Evolutionary conservation across 2,329 filamentous ascomycete species (phyloP).

Genomic region (Pyrenochaeta sp.): DNA sequence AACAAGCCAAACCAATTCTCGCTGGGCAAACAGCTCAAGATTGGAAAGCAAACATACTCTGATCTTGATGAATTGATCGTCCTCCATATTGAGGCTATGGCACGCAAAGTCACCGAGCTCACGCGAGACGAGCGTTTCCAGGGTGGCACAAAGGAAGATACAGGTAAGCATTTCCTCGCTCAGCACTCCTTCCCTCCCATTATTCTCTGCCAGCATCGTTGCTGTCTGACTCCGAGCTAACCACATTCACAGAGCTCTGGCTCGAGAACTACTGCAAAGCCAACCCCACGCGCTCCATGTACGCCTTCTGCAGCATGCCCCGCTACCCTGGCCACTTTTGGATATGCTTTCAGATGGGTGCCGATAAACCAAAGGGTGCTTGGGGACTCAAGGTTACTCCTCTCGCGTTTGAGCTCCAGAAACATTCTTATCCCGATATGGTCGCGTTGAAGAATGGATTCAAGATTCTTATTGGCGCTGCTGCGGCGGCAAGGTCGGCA

Average conservation of each 20-base stretch:
- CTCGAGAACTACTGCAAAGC: constrained; percentile 94
- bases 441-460: constrained; percentile 95
- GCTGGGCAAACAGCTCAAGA: constrained; percentile 83
- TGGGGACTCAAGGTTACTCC: constrained; percentile 93
- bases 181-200: too few relatives aligned
- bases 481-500: constrained; percentile 15
- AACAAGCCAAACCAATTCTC: constrained; percentile 98
- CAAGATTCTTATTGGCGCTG: constrained; percentile 76
- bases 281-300: constrained; percentile 91
- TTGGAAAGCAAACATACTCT: constrained; percentile 90
- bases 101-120: constrained; percentile 95
- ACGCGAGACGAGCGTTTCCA: constrained; percentile 95
- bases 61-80: constrained; percentile 98
- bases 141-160: constrained; percentile 77
- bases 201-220: neutral
- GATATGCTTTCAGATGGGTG: constrained; percentile 94
- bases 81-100: constrained; percentile 97
- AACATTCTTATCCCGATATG: constrained; percentile 93
- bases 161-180: constrained; percentile 70
- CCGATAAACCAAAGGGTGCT: constrained; percentile 73
- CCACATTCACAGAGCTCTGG: constrained; percentile 78
- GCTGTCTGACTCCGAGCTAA: neutral
- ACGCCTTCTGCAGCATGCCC: constrained; percentile 93
- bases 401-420: constrained; percentile 90
- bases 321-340: constrained; percentile 95